Conservation (phyloP, 108 stramenopile genomes). For the Pseudonitzschia multistriata region DNA sequence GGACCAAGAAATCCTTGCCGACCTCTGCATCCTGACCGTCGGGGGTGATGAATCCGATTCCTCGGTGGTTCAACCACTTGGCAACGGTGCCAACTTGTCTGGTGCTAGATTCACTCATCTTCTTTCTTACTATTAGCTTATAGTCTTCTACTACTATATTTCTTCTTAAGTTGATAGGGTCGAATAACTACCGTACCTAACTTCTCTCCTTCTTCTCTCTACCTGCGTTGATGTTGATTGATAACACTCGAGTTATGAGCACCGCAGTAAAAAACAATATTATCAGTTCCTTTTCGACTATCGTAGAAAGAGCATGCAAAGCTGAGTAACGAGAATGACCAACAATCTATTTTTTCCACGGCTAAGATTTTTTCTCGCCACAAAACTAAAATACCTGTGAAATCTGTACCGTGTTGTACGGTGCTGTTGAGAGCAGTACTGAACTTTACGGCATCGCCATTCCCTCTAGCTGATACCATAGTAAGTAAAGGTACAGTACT, state of each 20-base stretch:
- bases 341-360: too few species aligned
- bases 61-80: conserved; percentile 18
- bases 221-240: background rate
- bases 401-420: too few species aligned
- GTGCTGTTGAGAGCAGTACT: too few species aligned
- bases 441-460: too few species aligned
- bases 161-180: background rate
- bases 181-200: background rate
- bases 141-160: background rate
- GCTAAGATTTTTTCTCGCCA: too few species aligned
- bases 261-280: too few species aligned
- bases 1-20: conserved; percentile 17
- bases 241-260: conserved; percentile 7
- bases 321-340: background rate
- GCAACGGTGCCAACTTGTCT: conserved; percentile 2
- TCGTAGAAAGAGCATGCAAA: background rate
- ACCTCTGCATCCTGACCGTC: conserved; percentile 9
- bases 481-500: too few species aligned
- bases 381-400: too few species aligned
- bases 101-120: background rate
- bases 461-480: too few species aligned
- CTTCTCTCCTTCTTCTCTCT: conserved; percentile 1
- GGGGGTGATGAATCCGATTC: conserved; percentile 12
- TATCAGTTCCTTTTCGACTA: background rate
- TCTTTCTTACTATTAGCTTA: background rate